phyloP scores from a whole-genome alignment of 2,329 filamentous ascomycete species.

The Chrysoporthe deuterocubensis region DNA sequence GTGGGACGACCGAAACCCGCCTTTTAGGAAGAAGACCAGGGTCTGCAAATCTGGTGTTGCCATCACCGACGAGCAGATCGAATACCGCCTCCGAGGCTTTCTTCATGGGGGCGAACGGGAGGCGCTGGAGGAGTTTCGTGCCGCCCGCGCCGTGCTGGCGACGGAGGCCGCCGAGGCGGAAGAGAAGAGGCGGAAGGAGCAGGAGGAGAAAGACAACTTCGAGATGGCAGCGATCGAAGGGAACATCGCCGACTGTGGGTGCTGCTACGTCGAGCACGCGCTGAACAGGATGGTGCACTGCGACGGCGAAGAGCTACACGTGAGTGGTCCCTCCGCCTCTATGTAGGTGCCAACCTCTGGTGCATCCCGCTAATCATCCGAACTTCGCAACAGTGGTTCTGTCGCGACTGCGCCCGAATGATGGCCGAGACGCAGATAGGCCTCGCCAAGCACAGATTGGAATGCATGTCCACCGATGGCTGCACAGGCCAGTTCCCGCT shows the following conservation, averaged over 20 bases:
- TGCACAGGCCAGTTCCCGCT: slow-evolving; percentile 66
- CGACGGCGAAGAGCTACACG: slow-evolving; percentile 58
- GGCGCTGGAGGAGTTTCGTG: slow-evolving; percentile 45
- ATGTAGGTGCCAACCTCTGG: neutral
- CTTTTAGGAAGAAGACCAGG: slow-evolving; percentile 39
- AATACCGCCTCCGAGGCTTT: slow-evolving; percentile 24
- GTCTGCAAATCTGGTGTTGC: slow-evolving; percentile 26
- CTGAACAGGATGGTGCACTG: slow-evolving; percentile 73
- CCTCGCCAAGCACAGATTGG: slow-evolving; percentile 67
- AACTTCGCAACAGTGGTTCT: slow-evolving; percentile 64
- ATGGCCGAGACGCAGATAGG: slow-evolving; percentile 73
- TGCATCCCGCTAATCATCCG: neutral
- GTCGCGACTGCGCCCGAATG: slow-evolving; percentile 64
- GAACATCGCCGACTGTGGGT: slow-evolving; percentile 68
- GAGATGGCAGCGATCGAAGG: slow-evolving; percentile 50
- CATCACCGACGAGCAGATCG: slow-evolving; percentile 31
- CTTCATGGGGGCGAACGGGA: slow-evolving; percentile 32
- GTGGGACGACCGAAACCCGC: slow-evolving; percentile 26
- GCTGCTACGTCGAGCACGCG: slow-evolving; percentile 71
- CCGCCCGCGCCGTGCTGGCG: slow-evolving; percentile 39
- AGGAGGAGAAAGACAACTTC: slow-evolving; percentile 47
- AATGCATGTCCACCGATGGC: slow-evolving; percentile 71
- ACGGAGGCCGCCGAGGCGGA: slow-evolving; percentile 33
- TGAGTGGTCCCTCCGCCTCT: slow-evolving; percentile 32
- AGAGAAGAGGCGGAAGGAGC: slow-evolving; percentile 36